These are phyloP conservation scores for Calonectria naviculata DNA, from an alignment of 2,329 filamentous ascomycete genomes.

Conservation along the genomic window DNA sequence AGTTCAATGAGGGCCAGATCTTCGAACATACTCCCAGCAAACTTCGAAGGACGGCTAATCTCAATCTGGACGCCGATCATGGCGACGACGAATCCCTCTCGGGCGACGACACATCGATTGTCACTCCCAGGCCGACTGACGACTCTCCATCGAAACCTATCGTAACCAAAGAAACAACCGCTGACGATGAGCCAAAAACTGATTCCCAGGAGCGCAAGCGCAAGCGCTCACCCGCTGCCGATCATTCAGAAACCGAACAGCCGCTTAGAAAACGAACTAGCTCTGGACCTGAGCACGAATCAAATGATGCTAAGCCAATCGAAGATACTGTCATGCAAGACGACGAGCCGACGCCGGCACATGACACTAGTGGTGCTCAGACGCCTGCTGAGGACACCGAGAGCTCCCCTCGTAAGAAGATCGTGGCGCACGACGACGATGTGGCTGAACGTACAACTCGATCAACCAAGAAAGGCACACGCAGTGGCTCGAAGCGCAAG, in stretches of 20 bases:
- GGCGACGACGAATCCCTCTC: conserved; percentile 54
- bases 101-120: conserved; percentile 53
- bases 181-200: conserved; percentile 45
- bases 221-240: conserved; percentile 59
- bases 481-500: conserved; percentile 54
- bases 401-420: conserved; percentile 41
- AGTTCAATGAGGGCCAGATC: conserved; percentile 63
- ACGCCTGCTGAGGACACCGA: conserved; percentile 61
- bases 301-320: conserved; percentile 41
- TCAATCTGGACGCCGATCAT: conserved; percentile 49
- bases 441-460: conserved; percentile 45
- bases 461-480: conserved; percentile 53
- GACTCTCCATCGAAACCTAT: conserved; percentile 49
- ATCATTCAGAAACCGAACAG: conserved; percentile 59
- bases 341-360: conserved; percentile 49
- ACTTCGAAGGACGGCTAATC: conserved; percentile 65
- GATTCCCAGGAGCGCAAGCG: conserved; percentile 57
- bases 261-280: conserved; percentile 66
- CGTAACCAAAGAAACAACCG: conserved; percentile 39
- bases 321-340: conserved; percentile 46
- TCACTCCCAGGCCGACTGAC: conserved; percentile 52
- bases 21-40: conserved; percentile 82
- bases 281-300: conserved; percentile 55
- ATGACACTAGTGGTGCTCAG: conserved; percentile 51
- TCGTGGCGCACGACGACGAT: conserved; percentile 45